Evolutionary conservation across 2,329 filamentous ascomycete species (phyloP).

Genomic region (Monosporascus sp.): DNA sequence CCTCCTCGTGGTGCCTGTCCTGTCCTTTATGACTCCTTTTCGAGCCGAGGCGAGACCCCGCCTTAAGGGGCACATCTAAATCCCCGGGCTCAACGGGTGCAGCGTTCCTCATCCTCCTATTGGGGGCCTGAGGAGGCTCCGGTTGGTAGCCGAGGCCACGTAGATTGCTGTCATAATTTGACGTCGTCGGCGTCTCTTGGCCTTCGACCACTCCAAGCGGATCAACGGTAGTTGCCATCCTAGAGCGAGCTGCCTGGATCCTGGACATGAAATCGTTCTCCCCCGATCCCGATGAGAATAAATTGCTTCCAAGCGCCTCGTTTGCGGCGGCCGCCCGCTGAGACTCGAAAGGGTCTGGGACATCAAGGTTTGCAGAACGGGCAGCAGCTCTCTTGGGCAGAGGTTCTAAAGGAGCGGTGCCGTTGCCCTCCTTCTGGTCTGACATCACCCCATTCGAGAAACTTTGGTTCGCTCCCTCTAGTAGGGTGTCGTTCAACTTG

Average conservation of each 20-base stretch:
- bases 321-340: conserved; percentile 34
- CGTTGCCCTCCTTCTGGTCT: conserved; percentile 33
- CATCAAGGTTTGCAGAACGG: conserved; percentile 32
- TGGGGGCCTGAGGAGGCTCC: conserved; percentile 48
- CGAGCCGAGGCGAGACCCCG: conserved; percentile 50
- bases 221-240: conserved; percentile 34
- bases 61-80: conserved; percentile 57
- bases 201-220: conserved; percentile 40
- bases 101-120: conserved; percentile 48
- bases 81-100: conserved; percentile 46
- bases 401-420: conserved; percentile 32
- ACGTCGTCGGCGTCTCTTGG: conserved; percentile 58
- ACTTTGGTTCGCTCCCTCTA: conserved; percentile 42
- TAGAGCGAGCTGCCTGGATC: conserved; percentile 46
- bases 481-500: conserved; percentile 56
- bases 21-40: conserved; percentile 30
- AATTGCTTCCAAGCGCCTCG: conserved; percentile 34
- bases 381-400: conserved; percentile 35
- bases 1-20: conserved; percentile 35
- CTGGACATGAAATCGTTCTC: conserved; percentile 53
- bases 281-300: conserved; percentile 35
- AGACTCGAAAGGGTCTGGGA: conserved; percentile 47
- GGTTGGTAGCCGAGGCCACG: conserved; percentile 24
- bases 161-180: conserved; percentile 32
- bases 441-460: conserved; percentile 20